Evolutionary conservation across 331 rosid species (phyloP), one percentile per base, ranked within the genome.

Genomic region (Quercus tomentella): DNA sequence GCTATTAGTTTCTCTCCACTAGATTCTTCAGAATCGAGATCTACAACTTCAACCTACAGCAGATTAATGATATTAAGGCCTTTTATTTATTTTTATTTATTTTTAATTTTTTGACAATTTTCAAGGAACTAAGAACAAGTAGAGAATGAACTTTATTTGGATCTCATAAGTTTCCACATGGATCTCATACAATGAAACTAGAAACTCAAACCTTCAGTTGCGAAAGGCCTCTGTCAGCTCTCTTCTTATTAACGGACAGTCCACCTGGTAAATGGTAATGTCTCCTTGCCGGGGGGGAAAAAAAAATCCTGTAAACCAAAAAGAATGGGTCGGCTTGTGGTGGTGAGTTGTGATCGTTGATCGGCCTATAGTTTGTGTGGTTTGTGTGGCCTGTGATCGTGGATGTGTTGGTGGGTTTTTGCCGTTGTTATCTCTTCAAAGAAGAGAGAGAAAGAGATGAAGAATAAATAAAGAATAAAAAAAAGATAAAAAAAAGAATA

Each of bases 41-140:
- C 94, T 51, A 93, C 98, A 61, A 93, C 98, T 91, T 95, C 99
- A 86, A 95, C 85, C 99, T 95, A 93, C 93, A 81, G 1, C 76
- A 84, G 22, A 85, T 77, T 23, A 82, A 70, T n/a, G 6, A 58
- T 70, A 76, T 60, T 52, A 61, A 69, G 69, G 80, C 56, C 69
- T 37, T 37, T 7, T 7, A 1, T 37, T 37, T 37, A 7, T 35
- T 35, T 35, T 1, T 56, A 63, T 45, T 52, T 37, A 7, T 35
- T 35, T 35, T 1, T 56, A 63, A 35, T 52, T 25, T 57, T 25
- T 22, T 21, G 31, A 78, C 30, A 55, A 52, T 16, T 65, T 31
- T 56, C 45, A 7, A 26, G 65, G 2, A 10, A 58, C 17, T 30
- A 51, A 37, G 54, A 31, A 30, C 6, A 70, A 23, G 45, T 41